These are phyloP conservation scores for Chaetothyriales sp. DNA, from an alignment of 2,329 filamentous ascomycete species.

Conservation along the genomic window DNA sequence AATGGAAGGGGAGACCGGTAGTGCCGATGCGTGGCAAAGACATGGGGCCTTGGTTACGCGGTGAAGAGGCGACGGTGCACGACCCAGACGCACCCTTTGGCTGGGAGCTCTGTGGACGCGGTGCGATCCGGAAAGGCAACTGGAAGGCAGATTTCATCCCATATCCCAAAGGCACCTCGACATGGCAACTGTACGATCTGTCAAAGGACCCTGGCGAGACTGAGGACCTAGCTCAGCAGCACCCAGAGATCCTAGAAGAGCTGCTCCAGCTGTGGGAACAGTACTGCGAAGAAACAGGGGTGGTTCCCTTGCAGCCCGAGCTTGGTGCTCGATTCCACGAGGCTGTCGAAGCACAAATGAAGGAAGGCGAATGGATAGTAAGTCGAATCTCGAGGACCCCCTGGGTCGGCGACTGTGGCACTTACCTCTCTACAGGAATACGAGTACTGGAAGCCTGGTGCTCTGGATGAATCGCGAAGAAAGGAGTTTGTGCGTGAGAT, in stretches of 20 bases:
- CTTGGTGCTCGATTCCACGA: slow-evolving; percentile 41
- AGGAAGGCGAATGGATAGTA: slow-evolving; percentile 46
- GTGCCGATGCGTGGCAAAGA: slow-evolving; percentile 37
- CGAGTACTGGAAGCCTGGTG: slow-evolving; percentile 46
- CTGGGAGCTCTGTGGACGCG: slow-evolving; percentile 42
- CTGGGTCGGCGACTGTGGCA: neutral
- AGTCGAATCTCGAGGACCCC: neutral
- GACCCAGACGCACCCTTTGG: slow-evolving; percentile 38
- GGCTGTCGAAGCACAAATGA: slow-evolving; percentile 50
- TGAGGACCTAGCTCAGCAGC: slow-evolving; percentile 28
- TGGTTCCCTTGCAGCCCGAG: slow-evolving; percentile 39
- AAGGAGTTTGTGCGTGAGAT: slow-evolving; percentile 22
- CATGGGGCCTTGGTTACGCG: slow-evolving; percentile 30
- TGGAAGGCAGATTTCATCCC: slow-evolving; percentile 46
- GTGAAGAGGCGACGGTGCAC: slow-evolving; percentile 29
- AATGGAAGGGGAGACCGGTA: slow-evolving; percentile 35
- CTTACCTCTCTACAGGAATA: slow-evolving; percentile 29
- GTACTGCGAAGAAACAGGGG: slow-evolving; percentile 21
- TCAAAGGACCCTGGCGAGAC: slow-evolving; percentile 37
- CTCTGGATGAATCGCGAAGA: slow-evolving; percentile 32
- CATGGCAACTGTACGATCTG: slow-evolving; percentile 44
- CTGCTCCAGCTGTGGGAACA: slow-evolving; percentile 40
- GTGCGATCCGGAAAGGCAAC: slow-evolving; percentile 40
- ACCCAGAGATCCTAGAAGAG: slow-evolving; percentile 32
- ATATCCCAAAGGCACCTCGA: slow-evolving; percentile 39